A percentile compares a stretch with the other conserved stretches of the same genome.
phyloP scores from a whole-genome alignment of 345 rosid species.

The rapeseed (Brassica napus) region DNA sequence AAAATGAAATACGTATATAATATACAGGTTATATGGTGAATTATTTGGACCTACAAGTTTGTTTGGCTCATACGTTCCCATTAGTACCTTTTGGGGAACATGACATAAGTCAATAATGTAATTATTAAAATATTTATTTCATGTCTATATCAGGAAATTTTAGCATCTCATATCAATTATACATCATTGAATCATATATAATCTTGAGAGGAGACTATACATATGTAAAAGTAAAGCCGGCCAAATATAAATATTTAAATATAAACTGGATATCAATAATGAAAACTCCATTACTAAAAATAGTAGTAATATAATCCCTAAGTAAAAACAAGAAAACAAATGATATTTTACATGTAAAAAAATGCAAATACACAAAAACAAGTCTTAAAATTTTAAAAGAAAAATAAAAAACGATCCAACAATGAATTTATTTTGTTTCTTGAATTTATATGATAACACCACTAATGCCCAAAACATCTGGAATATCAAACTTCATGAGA shows the following conservation, averaged over 20 bases:
- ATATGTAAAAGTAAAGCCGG: conserved; percentile 22
- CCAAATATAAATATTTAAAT: conserved; percentile 22
- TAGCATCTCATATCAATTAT: conserved; percentile 33
- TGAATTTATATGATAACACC: conserved; percentile 51
- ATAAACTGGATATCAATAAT: conserved; percentile 33
- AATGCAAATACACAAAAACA: not conserved
- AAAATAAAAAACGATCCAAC: not conserved
- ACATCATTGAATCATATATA: conserved; percentile 11
- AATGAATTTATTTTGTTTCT: not conserved
- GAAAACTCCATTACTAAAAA: conserved; percentile 20
- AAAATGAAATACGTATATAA: not conserved
- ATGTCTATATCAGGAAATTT: conserved; percentile 41
- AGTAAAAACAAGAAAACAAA: conserved; percentile 6
- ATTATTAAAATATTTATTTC: not conserved
- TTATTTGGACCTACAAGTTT: conserved; percentile 35
- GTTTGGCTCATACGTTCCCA: conserved; percentile 30
- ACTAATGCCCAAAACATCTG: conserved; percentile 58
- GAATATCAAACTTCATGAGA: conserved; percentile 58
- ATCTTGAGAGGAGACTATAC: conserved; percentile 18
- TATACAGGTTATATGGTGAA: conserved; percentile 24
- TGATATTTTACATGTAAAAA: conserved; percentile 30
- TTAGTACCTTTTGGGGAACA: conserved; percentile 42
- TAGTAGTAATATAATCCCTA: conserved; percentile 1
- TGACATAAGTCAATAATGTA: conserved; percentile 38
- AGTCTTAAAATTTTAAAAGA: not conserved